These are phyloP conservation scores for Cucumis cinereus DNA, from an alignment of 306 rosid genomes.

Conservation along the genomic window DNA sequence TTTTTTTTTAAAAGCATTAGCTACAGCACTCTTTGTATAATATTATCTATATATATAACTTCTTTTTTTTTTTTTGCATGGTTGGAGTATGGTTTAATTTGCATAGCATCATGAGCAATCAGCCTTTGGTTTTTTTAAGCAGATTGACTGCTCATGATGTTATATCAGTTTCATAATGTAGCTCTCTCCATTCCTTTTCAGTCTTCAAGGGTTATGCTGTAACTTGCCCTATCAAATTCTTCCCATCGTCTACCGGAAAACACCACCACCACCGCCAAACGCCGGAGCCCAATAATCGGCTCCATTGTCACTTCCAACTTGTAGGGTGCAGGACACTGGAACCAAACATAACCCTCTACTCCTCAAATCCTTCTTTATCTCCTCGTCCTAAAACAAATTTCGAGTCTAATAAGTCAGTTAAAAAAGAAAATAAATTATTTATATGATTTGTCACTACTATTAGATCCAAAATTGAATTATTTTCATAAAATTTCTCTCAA, in stretches of 20 bases:
- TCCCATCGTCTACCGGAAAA: slow-evolving; percentile 35
- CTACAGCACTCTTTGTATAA: slow-evolving; percentile 1
- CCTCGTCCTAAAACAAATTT: slow-evolving; percentile 42
- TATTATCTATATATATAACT: too few relatives aligned
- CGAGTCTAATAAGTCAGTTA: background rate
- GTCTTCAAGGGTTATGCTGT: background rate
- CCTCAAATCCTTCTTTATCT: slow-evolving; percentile 63
- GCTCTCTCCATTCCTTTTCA: slow-evolving; percentile 19
- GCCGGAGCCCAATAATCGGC: slow-evolving; percentile 99
- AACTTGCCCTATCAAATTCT: slow-evolving; percentile 4
- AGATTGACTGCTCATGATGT: slow-evolving; percentile 99
- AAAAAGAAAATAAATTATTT: too few relatives aligned
- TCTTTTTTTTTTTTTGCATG: too few relatives aligned
- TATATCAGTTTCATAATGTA: slow-evolving; percentile 72
- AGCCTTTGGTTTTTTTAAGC: slow-evolving; percentile 53
- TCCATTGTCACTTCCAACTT: slow-evolving; percentile 94
- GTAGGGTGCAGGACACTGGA: slow-evolving; percentile 88
- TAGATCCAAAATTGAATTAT: too few relatives aligned
- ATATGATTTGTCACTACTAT: too few relatives aligned
- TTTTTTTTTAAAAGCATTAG: background rate
- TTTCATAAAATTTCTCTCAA: background rate
- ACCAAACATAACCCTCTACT: slow-evolving; percentile 96
- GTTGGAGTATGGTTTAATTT: background rate
- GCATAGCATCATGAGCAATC: slow-evolving; percentile 99
- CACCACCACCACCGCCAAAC: slow-evolving; percentile 43